Evolutionary conservation across 2,329 filamentous ascomycete genomes (phyloP).

Genomic region (Stemphylium vesicarium): DNA sequence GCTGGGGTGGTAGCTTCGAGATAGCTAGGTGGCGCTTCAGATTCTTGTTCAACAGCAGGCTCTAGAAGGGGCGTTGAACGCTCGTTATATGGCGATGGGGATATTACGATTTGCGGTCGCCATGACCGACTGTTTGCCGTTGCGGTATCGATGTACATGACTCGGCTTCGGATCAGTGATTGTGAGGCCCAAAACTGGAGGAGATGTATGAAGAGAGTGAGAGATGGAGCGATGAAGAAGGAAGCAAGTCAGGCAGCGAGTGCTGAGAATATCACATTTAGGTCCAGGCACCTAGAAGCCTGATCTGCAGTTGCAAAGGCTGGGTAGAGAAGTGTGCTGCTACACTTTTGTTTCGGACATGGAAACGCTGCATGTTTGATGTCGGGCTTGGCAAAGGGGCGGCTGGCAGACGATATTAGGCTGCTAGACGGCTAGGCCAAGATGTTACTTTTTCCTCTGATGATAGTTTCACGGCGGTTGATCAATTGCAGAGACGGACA

Average conservation of each 20-base stretch:
- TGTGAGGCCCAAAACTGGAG: background rate
- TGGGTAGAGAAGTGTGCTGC: slow-evolving; percentile 18
- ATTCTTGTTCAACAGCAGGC: slow-evolving; percentile 30
- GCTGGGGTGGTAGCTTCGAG: slow-evolving; percentile 45
- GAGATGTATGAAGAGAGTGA: slow-evolving; percentile 2
- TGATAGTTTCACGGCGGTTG: background rate
- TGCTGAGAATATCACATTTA: slow-evolving; percentile 14
- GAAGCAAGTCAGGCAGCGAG: slow-evolving; percentile 21
- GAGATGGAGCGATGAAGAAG: slow-evolving; percentile 8
- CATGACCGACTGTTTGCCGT: slow-evolving; percentile 35
- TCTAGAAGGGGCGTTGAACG: slow-evolving; percentile 34
- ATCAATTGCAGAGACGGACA: background rate
- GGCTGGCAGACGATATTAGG: background rate
- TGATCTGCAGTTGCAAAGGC: slow-evolving; percentile 18
- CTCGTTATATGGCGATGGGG: slow-evolving; percentile 24
- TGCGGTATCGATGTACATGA: slow-evolving; percentile 45
- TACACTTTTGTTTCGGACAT: slow-evolving; percentile 36
- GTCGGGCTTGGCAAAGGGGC: slow-evolving; percentile 16
- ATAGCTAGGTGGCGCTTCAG: slow-evolving; percentile 34
- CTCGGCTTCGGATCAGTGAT: background rate
- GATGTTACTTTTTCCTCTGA: background rate
- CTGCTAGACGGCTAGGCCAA: background rate
- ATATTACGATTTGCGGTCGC: slow-evolving; percentile 27
- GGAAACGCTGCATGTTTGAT: slow-evolving; percentile 35
- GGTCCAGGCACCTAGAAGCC: slow-evolving; percentile 20